Percentiles rank a stretch among this genome's conserved stretches.
These are phyloP conservation scores for Phytophthora sp. DNA, from an alignment of 352 stramenopile species.

Conservation along the genomic window DNA sequence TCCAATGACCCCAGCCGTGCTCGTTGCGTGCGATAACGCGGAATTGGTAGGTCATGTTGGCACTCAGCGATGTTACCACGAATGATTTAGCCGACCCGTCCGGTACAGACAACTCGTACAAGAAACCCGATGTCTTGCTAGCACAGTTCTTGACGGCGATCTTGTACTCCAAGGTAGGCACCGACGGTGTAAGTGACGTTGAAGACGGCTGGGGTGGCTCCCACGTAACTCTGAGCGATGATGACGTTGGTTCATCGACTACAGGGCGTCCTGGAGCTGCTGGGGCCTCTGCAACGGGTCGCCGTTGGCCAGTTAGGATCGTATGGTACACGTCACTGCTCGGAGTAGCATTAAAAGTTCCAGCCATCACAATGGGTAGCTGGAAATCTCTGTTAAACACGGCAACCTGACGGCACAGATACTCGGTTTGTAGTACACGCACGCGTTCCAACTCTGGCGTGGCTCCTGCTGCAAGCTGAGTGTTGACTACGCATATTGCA, in stretches of 20 bases:
- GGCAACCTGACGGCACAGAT: conserved; percentile 67
- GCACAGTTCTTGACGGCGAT: conserved; percentile 65
- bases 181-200: conserved; percentile 13
- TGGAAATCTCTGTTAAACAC: conserved; percentile 86
- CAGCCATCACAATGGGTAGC: conserved; percentile 80
- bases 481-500: conserved; percentile 73
- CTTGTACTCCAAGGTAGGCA: conserved; percentile 56
- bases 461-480: conserved; percentile 36
- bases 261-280: conserved; percentile 40
- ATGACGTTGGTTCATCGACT: conserved; percentile 44
- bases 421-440: conserved; percentile 71
- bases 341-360: conserved; percentile 83
- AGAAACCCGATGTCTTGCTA: conserved; percentile 57
- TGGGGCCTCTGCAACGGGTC: conserved; percentile 54
- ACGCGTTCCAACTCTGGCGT: conserved; percentile 56
- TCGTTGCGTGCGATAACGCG: conserved; percentile 72
- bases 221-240: conserved; percentile 62
- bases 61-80: conserved; percentile 67
- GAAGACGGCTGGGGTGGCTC: conserved; percentile 11
- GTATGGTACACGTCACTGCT: conserved; percentile 86
- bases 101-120: conserved; percentile 52
- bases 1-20: conserved; percentile 74
- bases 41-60: conserved; percentile 88
- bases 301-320: conserved; percentile 60
- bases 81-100: conserved; percentile 27